Percentiles rank a stretch among this genome's conserved stretches.
phyloP scores from a whole-genome alignment of 2,329 filamentous ascomycete species.

The Hypoxylon sp. region DNA sequence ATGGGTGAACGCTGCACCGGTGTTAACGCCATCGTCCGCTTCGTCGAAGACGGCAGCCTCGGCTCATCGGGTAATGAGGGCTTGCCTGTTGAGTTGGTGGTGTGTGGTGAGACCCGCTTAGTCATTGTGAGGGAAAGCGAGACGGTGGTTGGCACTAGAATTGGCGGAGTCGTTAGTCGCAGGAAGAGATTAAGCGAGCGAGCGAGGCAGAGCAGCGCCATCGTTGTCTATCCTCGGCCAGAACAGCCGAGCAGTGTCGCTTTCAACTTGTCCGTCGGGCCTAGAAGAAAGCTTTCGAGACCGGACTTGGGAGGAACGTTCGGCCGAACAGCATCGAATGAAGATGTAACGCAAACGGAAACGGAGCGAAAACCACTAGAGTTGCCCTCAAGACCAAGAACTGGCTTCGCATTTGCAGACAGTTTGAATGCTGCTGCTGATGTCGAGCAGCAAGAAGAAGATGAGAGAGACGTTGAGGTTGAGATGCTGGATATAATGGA shows the following conservation, averaged over 20 bases:
- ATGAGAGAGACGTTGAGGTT: conserved; percentile 67
- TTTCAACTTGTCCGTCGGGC: conserved; percentile 63
- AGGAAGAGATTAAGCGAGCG: conserved; percentile 55
- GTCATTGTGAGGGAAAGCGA: conserved; percentile 69
- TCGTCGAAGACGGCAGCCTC: conserved; percentile 49
- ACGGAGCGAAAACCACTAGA: conserved; percentile 47
- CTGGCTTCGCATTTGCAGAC: conserved; percentile 66
- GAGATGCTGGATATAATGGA: conserved; percentile 77
- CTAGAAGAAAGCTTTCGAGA: conserved; percentile 49
- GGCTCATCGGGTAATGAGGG: conserved; percentile 53
- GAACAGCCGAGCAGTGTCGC: conserved; percentile 59
- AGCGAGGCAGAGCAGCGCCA: conserved; percentile 62
- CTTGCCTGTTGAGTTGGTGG: conserved; percentile 67
- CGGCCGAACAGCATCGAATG: conserved; percentile 42
- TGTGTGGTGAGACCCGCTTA: conserved; percentile 70
- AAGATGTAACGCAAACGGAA: conserved; percentile 49
- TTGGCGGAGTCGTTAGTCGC: conserved; percentile 58
- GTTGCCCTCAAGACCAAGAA: conserved; percentile 49
- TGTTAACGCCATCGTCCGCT: conserved; percentile 62
- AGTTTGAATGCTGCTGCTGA: conserved; percentile 69
- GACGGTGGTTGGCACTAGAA: conserved; percentile 61
- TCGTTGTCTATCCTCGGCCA: conserved; percentile 68
- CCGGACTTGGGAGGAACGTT: conserved; percentile 21
- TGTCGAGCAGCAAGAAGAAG: conserved; percentile 61
- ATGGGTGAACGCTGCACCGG: conserved; percentile 71